Evolutionary conservation across 1,139 yeast genomes (phyloP).

Genomic region (Debaryomycetaceae sp.): DNA sequence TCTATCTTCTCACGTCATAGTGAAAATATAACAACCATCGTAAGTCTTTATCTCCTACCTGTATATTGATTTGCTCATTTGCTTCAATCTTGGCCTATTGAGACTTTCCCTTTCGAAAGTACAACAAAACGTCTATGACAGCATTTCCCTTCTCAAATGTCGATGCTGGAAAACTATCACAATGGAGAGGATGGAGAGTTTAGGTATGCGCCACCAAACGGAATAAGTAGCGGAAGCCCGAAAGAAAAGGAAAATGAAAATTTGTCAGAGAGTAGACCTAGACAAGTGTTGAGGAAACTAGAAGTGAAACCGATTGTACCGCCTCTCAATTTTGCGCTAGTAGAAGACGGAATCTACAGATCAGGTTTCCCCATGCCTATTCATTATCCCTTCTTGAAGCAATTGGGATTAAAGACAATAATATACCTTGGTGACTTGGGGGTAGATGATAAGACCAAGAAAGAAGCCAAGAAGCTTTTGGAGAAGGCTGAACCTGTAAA

Average conservation of each 20-base stretch:
- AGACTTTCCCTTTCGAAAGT: too few relatives aligned
- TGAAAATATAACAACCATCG: too few relatives aligned
- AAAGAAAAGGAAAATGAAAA: not conserved
- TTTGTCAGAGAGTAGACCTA: not conserved
- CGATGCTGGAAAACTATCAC: too few relatives aligned
- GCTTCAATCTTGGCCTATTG: too few relatives aligned
- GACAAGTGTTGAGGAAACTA: not conserved
- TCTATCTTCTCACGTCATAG: too few relatives aligned
- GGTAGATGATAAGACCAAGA: slow-evolving; percentile 21
- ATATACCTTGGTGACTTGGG: slow-evolving; percentile 76
- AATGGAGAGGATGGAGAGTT: too few relatives aligned
- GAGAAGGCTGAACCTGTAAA: slow-evolving; percentile 3
- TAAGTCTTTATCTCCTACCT: too few relatives aligned
- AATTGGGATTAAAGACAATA: slow-evolving; percentile 69
- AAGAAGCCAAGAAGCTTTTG: slow-evolving; percentile 12
- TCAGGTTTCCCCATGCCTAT: slow-evolving; percentile 92
- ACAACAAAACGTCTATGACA: too few relatives aligned
- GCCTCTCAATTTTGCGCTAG: slow-evolving; percentile 85
- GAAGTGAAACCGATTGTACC: slow-evolving; percentile 48
- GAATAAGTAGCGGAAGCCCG: not conserved
- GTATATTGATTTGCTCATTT: too few relatives aligned
- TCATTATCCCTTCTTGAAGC: slow-evolving; percentile 74
- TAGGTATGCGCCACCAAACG: too few relatives aligned
- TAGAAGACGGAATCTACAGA: slow-evolving; percentile 81
- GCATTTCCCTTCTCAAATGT: too few relatives aligned